phyloP scores from a whole-genome alignment of 2,329 filamentous ascomycete genomes.

The Gremmenia infestans region DNA sequence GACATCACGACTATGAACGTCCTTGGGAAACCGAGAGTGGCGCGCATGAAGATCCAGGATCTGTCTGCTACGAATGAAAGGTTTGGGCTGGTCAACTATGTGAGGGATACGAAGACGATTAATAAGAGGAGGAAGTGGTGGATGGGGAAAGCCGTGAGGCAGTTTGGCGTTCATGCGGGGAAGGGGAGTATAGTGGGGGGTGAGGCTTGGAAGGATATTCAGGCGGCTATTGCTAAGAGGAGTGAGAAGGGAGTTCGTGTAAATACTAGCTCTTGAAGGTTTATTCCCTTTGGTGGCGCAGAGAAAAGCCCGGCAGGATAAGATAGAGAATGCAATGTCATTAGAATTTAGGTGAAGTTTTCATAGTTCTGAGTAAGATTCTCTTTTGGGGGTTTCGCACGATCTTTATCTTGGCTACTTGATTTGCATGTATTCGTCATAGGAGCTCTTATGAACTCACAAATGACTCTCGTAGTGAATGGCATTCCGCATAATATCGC shows the following conservation, averaged over 20 bases:
- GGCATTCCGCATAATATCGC: no score
- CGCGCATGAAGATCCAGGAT: conserved; percentile 23
- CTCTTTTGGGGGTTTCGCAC: no score
- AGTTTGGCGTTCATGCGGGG: conserved; percentile 29
- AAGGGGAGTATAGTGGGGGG: conserved; percentile 17
- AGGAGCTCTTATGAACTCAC: no score
- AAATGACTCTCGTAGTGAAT: no score
- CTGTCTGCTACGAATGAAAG: conserved; percentile 22
- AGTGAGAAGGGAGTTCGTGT: background rate
- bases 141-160: conserved; percentile 21
- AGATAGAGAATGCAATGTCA: no score
- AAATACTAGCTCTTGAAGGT: background rate
- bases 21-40: conserved; percentile 34
- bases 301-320: background rate
- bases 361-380: no score
- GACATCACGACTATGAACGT: conserved; percentile 38
- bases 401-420: no score
- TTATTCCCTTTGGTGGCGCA: background rate
- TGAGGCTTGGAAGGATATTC: conserved; percentile 29
- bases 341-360: no score
- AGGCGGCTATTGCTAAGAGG: conserved; percentile 16
- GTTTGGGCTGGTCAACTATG: conserved; percentile 31
- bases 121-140: conserved; percentile 27
- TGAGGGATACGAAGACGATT: conserved; percentile 20
- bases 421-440: no score